A percentile compares a stretch with the other conserved stretches of the same genome.
These are phyloP conservation scores for Porphyrellus cyaneotinctus DNA, from an alignment of 768 basidiomycete species.

Conservation along the genomic window DNA sequence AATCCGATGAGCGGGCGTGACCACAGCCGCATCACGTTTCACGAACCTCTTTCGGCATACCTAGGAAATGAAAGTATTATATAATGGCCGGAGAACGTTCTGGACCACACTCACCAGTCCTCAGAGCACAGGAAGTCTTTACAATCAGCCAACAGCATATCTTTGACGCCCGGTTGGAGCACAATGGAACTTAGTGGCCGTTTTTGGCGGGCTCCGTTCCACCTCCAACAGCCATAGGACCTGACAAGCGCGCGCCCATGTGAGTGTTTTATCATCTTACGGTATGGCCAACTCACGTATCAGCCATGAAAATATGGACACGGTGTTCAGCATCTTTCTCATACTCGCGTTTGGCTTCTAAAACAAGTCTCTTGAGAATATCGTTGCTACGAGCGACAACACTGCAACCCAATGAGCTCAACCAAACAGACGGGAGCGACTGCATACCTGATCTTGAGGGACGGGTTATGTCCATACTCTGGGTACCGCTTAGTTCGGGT, in stretches of 20 bases:
- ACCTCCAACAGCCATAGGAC: conserved; percentile 76
- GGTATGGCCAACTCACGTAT: conserved; percentile 57
- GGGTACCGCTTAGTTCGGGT: conserved; percentile 74
- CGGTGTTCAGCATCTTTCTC: conserved; percentile 90
- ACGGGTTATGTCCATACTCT: conserved; percentile 68
- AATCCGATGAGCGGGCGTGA: conserved; percentile 17
- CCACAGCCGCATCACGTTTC: conserved; percentile 15
- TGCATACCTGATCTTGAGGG: conserved; percentile 74
- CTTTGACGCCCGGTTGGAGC: conserved; percentile 83
- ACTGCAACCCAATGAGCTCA: conserved; percentile 35
- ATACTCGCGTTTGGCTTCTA: conserved; percentile 85
- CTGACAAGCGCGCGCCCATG: conserved; percentile 31
- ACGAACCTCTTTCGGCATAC: conserved; percentile 86
- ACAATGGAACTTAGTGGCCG: conserved; percentile 92
- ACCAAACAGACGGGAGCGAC: conserved; percentile 14
- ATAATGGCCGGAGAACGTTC: conserved; percentile 19
- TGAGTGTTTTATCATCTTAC: conserved; percentile 5
- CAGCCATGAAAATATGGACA: conserved; percentile 85
- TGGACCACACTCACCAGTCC: conserved; percentile 61
- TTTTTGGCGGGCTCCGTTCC: conserved; percentile 86
- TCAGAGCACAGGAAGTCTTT: conserved; percentile 81
- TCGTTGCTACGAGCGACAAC: conserved; percentile 87
- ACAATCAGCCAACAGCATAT: conserved; percentile 86
- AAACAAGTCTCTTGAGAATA: conserved; percentile 79
- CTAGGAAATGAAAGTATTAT: conserved; percentile 36